phyloP scores from a whole-genome alignment of 2,329 filamentous ascomycete species.

The Ophiostoma angusticollis region DNA sequence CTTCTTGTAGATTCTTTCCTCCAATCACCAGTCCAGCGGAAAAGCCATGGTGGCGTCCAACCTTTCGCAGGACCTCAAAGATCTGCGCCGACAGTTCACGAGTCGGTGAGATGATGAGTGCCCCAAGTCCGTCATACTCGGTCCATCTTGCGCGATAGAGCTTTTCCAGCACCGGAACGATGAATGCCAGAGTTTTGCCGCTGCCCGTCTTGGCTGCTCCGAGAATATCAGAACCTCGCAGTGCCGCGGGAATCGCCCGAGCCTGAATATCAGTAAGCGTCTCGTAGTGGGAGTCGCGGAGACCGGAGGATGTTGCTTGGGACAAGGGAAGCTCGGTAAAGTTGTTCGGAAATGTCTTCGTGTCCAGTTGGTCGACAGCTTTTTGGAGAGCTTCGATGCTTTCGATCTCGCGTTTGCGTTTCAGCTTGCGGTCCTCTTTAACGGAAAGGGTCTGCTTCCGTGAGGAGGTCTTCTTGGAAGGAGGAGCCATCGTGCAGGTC shows the following conservation, averaged over 20 bases:
- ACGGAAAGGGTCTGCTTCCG: slow-evolving; percentile 4
- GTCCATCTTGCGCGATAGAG: slow-evolving; percentile 83
- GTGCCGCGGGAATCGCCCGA: slow-evolving; percentile 72
- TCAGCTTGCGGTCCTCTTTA: slow-evolving; percentile 16
- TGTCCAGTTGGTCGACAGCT: slow-evolving; percentile 28
- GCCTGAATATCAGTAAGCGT: slow-evolving; percentile 84
- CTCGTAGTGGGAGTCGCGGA: slow-evolving; percentile 80
- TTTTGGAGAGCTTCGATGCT: slow-evolving; percentile 16
- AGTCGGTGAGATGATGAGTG: slow-evolving; percentile 85
- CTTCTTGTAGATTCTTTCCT: slow-evolving; percentile 77
- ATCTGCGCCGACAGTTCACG: slow-evolving; percentile 94
- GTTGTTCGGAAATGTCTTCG: slow-evolving; percentile 44
- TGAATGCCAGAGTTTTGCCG: slow-evolving; percentile 88
- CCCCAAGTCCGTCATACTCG: slow-evolving; percentile 79
- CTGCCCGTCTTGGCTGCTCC: slow-evolving; percentile 93
- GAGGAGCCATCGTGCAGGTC: slow-evolving; percentile 9
- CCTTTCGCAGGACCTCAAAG: slow-evolving; percentile 82
- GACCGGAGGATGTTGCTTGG: slow-evolving; percentile 61
- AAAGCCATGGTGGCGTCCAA: slow-evolving; percentile 79
- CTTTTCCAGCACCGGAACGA: slow-evolving; percentile 85
- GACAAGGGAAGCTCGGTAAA: slow-evolving; percentile 85
- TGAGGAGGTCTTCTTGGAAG: slow-evolving; percentile 4
- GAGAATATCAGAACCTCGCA: slow-evolving; percentile 78
- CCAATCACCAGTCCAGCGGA: slow-evolving; percentile 90
- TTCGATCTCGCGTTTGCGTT: slow-evolving; percentile 18